Evolutionary conservation across 1,284 basidiomycete species (phyloP).

Genomic region (Ceratobasidium sp.): DNA sequence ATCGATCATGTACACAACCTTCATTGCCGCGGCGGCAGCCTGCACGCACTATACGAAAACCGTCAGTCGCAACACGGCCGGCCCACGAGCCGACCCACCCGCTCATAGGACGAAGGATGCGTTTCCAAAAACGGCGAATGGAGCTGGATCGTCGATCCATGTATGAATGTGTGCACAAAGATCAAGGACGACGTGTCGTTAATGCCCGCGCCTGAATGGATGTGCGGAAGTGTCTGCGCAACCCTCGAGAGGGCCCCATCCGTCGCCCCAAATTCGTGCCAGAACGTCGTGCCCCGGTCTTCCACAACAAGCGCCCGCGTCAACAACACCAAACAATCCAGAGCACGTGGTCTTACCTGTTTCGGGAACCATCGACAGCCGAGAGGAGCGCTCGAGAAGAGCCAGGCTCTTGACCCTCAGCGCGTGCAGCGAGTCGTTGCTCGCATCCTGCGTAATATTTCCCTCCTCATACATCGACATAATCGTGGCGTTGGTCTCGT

Average conservation of each 20-base stretch:
- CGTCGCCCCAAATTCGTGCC: constrained; percentile 34
- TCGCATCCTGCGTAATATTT: constrained; percentile 31
- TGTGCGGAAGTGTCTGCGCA: constrained; percentile 36
- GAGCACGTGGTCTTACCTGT: constrained; percentile 56
- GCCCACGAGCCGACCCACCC: constrained; percentile 13
- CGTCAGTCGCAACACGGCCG: background rate
- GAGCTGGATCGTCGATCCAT: constrained; percentile 73
- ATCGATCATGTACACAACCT: constrained; percentile 65
- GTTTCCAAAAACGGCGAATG: constrained; percentile 68
- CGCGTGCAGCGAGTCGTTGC: constrained; percentile 55
- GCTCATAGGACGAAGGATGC: constrained; percentile 67
- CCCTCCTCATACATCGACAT: constrained; percentile 33
- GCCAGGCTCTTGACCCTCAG: constrained; percentile 78
- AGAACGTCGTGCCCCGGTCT: constrained; percentile 71
- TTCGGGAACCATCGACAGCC: constrained; percentile 68
- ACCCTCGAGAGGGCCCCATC: constrained; percentile 17
- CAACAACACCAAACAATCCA: constrained; percentile 52
- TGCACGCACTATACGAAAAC: constrained; percentile 62
- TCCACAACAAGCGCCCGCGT: constrained; percentile 61
- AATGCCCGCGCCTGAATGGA: constrained; percentile 44
- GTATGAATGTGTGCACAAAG: constrained; percentile 70
- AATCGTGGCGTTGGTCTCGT: constrained; percentile 38
- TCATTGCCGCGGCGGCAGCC: constrained; percentile 64
- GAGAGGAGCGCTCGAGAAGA: constrained; percentile 72
- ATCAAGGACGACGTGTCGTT: constrained; percentile 61